Base-by-base conservation (phyloP, 768 basidiomycete species). In the Tulasnella sp. region DNA sequence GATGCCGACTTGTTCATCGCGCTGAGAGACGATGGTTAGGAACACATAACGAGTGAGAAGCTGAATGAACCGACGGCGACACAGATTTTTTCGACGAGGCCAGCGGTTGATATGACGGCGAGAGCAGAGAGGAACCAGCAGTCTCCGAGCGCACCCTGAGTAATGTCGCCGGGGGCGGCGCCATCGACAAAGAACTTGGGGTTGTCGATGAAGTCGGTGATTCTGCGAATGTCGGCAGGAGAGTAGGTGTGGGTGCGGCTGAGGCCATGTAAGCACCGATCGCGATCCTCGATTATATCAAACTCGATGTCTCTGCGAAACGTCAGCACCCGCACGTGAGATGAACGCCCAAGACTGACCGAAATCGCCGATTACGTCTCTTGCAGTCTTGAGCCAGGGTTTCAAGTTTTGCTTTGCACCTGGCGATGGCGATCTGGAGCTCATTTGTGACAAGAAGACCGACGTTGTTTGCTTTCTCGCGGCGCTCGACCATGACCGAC, bases 51-150 rank as follows among this genome's bases (percentile, higher is more conserved):
- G 17, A 21, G 17, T 12, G 2, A 48, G 19, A 3, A 6, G 25
- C 25, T 25, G 34, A n/a, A 21, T 34, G 23, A 19, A 65, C 72
- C 62, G 53, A 74, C 73, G 7, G 69, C 74, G 32, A 79, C 75
- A 58, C 78, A 80, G 27, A 77, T 71, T 60, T 74, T 75, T 61
- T 79, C 73, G 6, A 79, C 67, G 37, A 78, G 64, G 2, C 71
- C 71, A 2, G 71, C 64, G 5, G 74, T 73, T 2, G 76, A 69
- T 62, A 78, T 73, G 1, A 75, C 74, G 3, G 77, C 74, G 45
- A 79, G 61, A 2, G 77, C 78, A 7, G 73, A 75, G 6, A 79
- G 62, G 63, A 80, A 75, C 72, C 77, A 79, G 60, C 78, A 79
- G 61, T 79, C 71, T 0, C 74, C 75, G n/a, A 79, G 59, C 1